Percentiles rank a stretch among this genome's conserved stretches.
These are phyloP conservation scores for Lyophyllum atratum DNA, from an alignment of 768 basidiomycete species.

Conservation along the genomic window DNA sequence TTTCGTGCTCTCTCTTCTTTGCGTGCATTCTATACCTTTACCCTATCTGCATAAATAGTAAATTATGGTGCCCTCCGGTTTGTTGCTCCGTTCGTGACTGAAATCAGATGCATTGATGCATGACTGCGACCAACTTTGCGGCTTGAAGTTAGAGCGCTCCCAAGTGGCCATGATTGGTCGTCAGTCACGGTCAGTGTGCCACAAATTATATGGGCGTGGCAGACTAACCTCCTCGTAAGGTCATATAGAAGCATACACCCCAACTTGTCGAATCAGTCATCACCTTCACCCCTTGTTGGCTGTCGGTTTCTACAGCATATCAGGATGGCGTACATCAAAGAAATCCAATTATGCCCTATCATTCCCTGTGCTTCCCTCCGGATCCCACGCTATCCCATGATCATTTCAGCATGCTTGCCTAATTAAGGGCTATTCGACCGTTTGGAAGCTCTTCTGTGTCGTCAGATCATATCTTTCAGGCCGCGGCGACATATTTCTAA, in stretches of 20 bases:
- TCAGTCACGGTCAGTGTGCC: too few relatives aligned
- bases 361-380: constrained; percentile 7
- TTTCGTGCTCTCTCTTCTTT: not conserved
- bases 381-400: constrained; percentile 15
- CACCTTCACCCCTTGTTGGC: not conserved
- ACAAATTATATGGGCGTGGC: constrained; percentile 17
- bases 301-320: constrained; percentile 1
- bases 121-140: not conserved
- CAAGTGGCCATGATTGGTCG: not conserved
- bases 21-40: not conserved
- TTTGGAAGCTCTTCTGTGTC: constrained; percentile 3
- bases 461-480: constrained; percentile 5
- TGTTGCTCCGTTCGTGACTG: not conserved
- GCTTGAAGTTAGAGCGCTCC: not conserved
- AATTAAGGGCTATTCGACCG: not conserved
- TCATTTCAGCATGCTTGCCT: not conserved
- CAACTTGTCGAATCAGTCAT: not conserved
- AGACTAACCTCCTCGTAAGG: constrained; percentile 8
- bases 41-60: not conserved
- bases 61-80: not conserved
- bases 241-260: not conserved
- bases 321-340: not conserved
- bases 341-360: not conserved
- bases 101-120: not conserved
- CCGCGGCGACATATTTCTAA: not conserved